Conservation (phyloP, 495 filamentous ascomycete genomes). For the Hypomontagnella monticulosa region DNA sequence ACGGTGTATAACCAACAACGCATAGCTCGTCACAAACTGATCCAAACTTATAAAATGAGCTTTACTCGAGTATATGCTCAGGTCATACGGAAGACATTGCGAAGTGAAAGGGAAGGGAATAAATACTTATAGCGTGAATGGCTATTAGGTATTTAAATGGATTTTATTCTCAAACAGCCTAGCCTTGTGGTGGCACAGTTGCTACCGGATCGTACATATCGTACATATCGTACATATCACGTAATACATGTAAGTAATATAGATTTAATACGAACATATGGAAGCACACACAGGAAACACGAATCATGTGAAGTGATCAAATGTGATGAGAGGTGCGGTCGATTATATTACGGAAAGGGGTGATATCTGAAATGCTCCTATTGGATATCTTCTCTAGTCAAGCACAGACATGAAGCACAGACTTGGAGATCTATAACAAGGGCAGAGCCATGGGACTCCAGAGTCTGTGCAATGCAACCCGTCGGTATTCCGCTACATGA, state of each 20-base stretch:
- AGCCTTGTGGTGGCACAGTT: conserved; percentile 9
- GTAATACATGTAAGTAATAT: conserved; percentile 11
- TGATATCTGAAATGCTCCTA: conserved; percentile 30
- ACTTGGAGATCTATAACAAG: conserved; percentile 36
- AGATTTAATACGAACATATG: conserved; percentile 12
- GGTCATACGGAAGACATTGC: no score
- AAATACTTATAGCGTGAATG: no score
- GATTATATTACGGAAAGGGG: conserved; percentile 31
- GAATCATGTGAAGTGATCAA: conserved; percentile 41
- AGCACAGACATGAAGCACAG: conserved; percentile 38
- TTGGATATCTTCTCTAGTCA: conserved; percentile 17
- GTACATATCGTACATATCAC: no score
- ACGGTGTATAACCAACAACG: no score
- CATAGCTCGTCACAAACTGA: no score
- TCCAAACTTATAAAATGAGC: no score
- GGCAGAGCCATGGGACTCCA: conserved; percentile 17
- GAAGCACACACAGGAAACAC: conserved; percentile 30
- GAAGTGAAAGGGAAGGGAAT: neutral
- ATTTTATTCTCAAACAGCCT: neutral
- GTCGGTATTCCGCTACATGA: conserved; percentile 8
- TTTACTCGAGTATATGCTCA: no score
- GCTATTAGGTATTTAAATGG: no score
- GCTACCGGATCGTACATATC: conserved; percentile 11
- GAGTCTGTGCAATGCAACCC: conserved; percentile 17
- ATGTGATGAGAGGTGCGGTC: conserved; percentile 34